A percentile compares a stretch with the other conserved stretches of the same genome.
Evolutionary conservation across 768 basidiomycete genomes (phyloP).

Genomic region (Flagelloscypha sp.): DNA sequence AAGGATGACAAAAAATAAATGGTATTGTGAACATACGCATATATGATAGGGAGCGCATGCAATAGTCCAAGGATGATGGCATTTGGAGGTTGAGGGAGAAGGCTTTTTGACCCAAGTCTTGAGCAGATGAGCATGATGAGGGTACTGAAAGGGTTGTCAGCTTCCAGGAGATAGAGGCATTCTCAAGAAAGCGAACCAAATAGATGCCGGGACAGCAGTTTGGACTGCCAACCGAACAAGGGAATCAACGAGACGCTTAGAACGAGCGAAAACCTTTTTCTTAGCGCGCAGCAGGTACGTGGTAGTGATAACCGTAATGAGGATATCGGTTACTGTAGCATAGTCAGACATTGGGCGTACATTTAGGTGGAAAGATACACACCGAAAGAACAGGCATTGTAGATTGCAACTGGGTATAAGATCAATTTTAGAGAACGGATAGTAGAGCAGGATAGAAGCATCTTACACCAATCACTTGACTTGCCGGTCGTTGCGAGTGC

Average conservation of each 20-base stretch:
- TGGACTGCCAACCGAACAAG: neutral
- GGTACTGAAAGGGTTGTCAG: neutral
- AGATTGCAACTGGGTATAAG: constrained; percentile 2
- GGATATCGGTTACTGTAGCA: constrained; percentile 3
- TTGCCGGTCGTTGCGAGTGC: too few relatives aligned
- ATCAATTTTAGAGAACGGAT: neutral
- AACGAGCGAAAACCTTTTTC: neutral
- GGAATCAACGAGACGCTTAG: neutral
- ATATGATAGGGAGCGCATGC: constrained; percentile 4
- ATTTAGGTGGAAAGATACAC: too few relatives aligned
- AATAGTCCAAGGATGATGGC: neutral
- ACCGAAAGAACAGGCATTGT: constrained; percentile 5
- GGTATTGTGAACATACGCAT: too few relatives aligned
- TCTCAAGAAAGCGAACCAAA: neutral
- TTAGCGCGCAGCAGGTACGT: constrained; percentile 1
- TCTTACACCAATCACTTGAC: too few relatives aligned
- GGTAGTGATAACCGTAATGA: constrained; percentile 4
- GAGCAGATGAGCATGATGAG: constrained; percentile 3
- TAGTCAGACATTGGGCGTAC: too few relatives aligned
- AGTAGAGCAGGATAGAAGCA: too few relatives aligned
- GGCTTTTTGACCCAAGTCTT: constrained; percentile 2
- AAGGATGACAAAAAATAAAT: too few relatives aligned
- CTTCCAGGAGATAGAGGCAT: too few relatives aligned
- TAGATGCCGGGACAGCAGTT: neutral
- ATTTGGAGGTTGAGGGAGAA: neutral